A percentile compares a stretch with the other conserved stretches of the same genome.
Evolutionary conservation across 2,329 filamentous ascomycete genomes (phyloP).

Genomic region (Scytalidium sp.): DNA sequence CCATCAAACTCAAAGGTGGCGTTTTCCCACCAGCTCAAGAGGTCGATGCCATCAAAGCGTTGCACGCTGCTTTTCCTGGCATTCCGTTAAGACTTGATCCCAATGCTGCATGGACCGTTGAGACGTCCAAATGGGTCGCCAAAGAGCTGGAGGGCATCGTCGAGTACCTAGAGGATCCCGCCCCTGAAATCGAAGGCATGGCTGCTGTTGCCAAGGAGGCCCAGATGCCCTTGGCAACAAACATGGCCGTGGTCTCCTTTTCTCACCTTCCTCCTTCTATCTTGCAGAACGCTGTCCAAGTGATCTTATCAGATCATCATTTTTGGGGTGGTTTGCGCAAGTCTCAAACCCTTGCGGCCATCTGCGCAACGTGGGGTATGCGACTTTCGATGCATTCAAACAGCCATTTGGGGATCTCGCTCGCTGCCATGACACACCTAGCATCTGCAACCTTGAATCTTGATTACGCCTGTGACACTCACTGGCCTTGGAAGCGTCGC

Average conservation of each 20-base stretch:
- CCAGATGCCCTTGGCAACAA: slow-evolving; percentile 39
- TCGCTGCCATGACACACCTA: slow-evolving; percentile 41
- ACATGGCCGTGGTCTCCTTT: slow-evolving; percentile 42
- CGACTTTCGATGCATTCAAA: slow-evolving; percentile 42
- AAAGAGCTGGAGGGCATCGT: slow-evolving; percentile 34
- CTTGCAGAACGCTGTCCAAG: slow-evolving; percentile 36
- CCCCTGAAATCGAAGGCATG: slow-evolving; percentile 39
- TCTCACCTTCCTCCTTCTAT: slow-evolving; percentile 36
- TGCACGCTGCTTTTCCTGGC: slow-evolving; percentile 34
- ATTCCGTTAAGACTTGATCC: slow-evolving; percentile 35
- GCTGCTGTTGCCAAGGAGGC: slow-evolving; percentile 38
- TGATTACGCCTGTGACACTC: slow-evolving; percentile 41
- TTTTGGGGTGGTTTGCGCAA: slow-evolving; percentile 41
- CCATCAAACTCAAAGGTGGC: slow-evolving; percentile 41
- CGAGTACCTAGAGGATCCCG: slow-evolving; percentile 39
- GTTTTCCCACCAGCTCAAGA: slow-evolving; percentile 38
- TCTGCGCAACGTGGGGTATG: slow-evolving; percentile 37
- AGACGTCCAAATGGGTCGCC: slow-evolving; percentile 36
- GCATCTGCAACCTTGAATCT: slow-evolving; percentile 38
- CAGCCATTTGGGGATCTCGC: slow-evolving; percentile 39
- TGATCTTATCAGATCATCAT: slow-evolving; percentile 39
- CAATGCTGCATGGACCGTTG: slow-evolving; percentile 37
- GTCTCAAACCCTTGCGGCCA: slow-evolving; percentile 35
- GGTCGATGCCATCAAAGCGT: slow-evolving; percentile 35
- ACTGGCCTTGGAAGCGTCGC: slow-evolving; percentile 42